Evolutionary conservation across 2,329 filamentous ascomycete genomes (phyloP), one percentile per base, ranked within the genome.

Genomic region (Hirsutella minnesotensis): DNA sequence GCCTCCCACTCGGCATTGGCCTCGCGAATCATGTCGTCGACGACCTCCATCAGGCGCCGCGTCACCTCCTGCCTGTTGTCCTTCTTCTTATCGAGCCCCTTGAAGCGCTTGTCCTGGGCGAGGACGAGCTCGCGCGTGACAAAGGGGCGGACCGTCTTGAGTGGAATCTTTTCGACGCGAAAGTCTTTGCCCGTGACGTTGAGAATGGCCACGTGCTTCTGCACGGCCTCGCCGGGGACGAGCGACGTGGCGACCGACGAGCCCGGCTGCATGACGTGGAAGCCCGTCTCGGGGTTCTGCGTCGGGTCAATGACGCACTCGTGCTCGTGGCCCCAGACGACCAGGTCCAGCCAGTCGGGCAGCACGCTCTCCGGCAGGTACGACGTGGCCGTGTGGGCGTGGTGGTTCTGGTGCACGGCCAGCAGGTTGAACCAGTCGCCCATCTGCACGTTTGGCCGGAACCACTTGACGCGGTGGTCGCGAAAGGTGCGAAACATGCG

Each of bases 251-350:
- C 92, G 1, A 98, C 83, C 0, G 92, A 96, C 0, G 92, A 98
- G 0, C 92, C 92, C 1, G 92, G 92, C 55, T 98, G 92, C 78
- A 98, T 95, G 49, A 98, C 90, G 52, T 92, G 80, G 53, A 98
- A 98, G 1, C 83, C 83, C 39, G 83, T 95, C 55, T 95, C 87
- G 0, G 84, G 77, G 53, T 96, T 98, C 38, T 79, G 70, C 1
- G 70, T 68, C 0, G 92, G 92, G 37, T 95, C 81, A 49, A 98
- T 94, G 8, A 90, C 61, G 56, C 92, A 98, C 60, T 98, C 90
- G 57, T 98, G 92, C 62, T 98, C 92, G 55, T 98, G 92, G 3
- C 92, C 92, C 92, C 92, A 98, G 40, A 98, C 75, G 0, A 98
- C 79, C 4, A 98, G 71, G 56, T 98, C 84, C 49, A 98, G 68